A percentile compares a stretch with the other conserved stretches of the same genome.
Conservation (phyloP, 129 eudicot genomes). For the Chrysanthemum makinoi region DNA sequence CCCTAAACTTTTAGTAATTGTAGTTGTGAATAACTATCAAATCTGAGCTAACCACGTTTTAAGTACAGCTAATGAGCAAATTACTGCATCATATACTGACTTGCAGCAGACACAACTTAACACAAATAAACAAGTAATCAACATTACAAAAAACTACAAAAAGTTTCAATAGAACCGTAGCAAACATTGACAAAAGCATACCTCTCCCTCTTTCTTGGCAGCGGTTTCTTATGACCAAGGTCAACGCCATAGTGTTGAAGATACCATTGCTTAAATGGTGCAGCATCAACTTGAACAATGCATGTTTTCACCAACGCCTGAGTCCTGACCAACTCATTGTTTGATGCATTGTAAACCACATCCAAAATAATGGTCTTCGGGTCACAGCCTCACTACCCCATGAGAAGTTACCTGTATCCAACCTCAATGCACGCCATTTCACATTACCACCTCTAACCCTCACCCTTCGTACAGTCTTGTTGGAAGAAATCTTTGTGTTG, state of each 20-base stretch:
- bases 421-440: slow-evolving; percentile 57
- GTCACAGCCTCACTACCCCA: slow-evolving; percentile 66
- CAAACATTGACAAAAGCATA: not conserved
- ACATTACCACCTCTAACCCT: slow-evolving; percentile 55
- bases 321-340: slow-evolving; percentile 50
- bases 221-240: slow-evolving; percentile 40
- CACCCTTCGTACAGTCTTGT: slow-evolving; percentile 53
- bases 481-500: slow-evolving; percentile 46
- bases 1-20: too few relatives aligned
- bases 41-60: too few relatives aligned
- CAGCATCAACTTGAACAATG: slow-evolving; percentile 61
- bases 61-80: too few relatives aligned
- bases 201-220: slow-evolving; percentile 34
- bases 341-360: slow-evolving; percentile 50
- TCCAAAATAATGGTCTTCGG: slow-evolving; percentile 52
- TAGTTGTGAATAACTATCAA: too few relatives aligned
- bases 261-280: slow-evolving; percentile 56
- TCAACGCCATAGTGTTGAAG: slow-evolving; percentile 61
- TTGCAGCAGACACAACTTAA: not conserved
- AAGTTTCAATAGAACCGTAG: not conserved
- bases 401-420: slow-evolving; percentile 55
- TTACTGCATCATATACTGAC: not conserved
- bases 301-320: slow-evolving; percentile 54
- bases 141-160: not conserved
- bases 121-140: not conserved